Evolutionary conservation across 2,329 filamentous ascomycete genomes (phyloP), one percentile per base, ranked within the genome.

Genomic region (Neonectria hederae): DNA sequence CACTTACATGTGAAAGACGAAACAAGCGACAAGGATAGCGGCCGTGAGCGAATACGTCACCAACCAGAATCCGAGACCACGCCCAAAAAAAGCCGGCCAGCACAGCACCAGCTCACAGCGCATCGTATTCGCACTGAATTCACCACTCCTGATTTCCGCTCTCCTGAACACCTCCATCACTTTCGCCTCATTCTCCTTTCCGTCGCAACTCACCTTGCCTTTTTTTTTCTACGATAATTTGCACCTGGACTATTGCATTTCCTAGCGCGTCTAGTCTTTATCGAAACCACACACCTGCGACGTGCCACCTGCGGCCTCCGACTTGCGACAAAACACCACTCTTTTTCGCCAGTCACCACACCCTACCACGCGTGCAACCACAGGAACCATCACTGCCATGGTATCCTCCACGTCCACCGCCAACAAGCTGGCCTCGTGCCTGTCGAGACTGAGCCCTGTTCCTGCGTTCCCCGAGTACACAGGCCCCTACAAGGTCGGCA

Each of bases 391-490:
- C 11, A 7, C 51, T 40, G 30, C 38, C 19, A 76, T 74, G 67
- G 72, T 68, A 26, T 43, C 72, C 30, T 67, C 71, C 38, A 71
- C 72, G 24, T 67, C 71, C 38, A 72, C 72, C 19, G 57, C 69
- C 62, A 65, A 78, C 62, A 83, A 80, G 71, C 78, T 86, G 73
- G 77, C 80, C 49, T 78, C 81, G 10, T 82, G 84, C 65, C 73
- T 87, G n/a, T 83, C 85, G 14, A 82, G 81, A 48, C 78, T 92
- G 70, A 92, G 86, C 72, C 91, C 91, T 0, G 82, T 93, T 5
- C 92, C 92, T 1, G 78, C 84, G 1, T 94, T 97, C 62, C 90
- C 92, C 4, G 82, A 88, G 4, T 95, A 94, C 75, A 89, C 90
- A 1, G 93, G 90, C 0, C 87, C 87, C 0, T 90, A 91, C 75